Conservation (phyloP, 1,284 basidiomycete species). For the Pulveroboletus sp. region DNA sequence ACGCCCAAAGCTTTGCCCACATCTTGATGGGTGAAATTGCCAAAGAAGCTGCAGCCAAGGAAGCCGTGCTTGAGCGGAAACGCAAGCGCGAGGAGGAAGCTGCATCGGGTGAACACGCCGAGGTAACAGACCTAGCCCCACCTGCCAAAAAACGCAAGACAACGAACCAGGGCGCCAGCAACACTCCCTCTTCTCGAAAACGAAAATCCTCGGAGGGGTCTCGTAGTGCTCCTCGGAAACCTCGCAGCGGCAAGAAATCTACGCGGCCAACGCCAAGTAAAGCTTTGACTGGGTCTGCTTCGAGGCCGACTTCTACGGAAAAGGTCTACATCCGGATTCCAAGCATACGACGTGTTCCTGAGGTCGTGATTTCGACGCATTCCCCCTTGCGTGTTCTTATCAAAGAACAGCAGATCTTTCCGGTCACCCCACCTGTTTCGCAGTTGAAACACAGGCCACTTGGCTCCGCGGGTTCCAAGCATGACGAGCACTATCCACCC, state of each 20-base stretch:
- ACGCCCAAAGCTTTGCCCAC: conserved; percentile 78
- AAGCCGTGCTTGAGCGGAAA: conserved; percentile 52
- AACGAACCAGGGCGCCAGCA: conserved; percentile 10
- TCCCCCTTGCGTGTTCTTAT: conserved; percentile 6
- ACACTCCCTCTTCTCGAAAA: conserved; percentile 24
- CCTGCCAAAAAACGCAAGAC: conserved; percentile 32
- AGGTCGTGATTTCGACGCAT: conserved; percentile 26
- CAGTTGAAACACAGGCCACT: conserved; percentile 26
- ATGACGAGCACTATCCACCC: conserved; percentile 22
- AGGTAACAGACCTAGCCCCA: conserved; percentile 17
- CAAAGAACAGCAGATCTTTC: conserved; percentile 18
- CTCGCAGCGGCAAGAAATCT: conserved; percentile 26
- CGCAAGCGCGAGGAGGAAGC: conserved; percentile 48
- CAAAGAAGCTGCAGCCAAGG: conserved; percentile 52
- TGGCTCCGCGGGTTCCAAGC: conserved; percentile 19
- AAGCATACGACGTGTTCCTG: conserved; percentile 11
- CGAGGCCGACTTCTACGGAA: conserved; percentile 26
- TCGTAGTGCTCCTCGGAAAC: conserved; percentile 33
- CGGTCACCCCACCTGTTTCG: conserved; percentile 26
- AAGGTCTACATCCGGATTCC: conserved; percentile 33
- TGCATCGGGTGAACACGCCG: conserved; percentile 15
- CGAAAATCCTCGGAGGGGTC: conserved; percentile 30
- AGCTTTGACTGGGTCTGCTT: conserved; percentile 17
- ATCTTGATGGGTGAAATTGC: conserved; percentile 57
- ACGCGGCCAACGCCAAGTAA: conserved; percentile 21